These are phyloP conservation scores for Mallotus repandus DNA, from an alignment of 441 rosid species.

Conservation along the genomic window DNA sequence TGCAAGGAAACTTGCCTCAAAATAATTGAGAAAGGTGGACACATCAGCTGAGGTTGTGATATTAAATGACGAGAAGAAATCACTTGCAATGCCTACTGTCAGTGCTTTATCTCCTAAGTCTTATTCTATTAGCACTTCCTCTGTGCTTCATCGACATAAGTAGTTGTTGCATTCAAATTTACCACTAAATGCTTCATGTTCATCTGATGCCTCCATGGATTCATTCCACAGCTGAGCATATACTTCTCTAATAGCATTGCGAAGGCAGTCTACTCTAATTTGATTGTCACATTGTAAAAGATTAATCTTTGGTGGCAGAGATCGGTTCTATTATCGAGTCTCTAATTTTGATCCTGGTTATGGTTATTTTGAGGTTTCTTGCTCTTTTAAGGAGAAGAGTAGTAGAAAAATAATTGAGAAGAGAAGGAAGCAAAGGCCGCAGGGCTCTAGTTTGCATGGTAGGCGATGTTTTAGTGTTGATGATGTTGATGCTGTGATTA, in stretches of 20 bases:
- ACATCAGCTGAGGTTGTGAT: slow-evolving; percentile 36
- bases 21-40: slow-evolving; percentile 55
- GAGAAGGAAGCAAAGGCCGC: slow-evolving; percentile 40
- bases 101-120: slow-evolving; percentile 48
- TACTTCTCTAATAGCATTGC: too few relatives aligned
- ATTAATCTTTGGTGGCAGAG: slow-evolving; percentile 42
- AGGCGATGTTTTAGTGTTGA: slow-evolving; percentile 36
- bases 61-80: slow-evolving; percentile 41
- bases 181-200: slow-evolving; percentile 80
- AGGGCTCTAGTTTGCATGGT: slow-evolving; percentile 29
- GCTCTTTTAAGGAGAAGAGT: slow-evolving; percentile 32
- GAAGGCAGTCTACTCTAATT: slow-evolving; percentile 74
- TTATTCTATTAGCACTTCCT: slow-evolving; percentile 45
- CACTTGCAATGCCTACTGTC: slow-evolving; percentile 32
- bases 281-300: slow-evolving; percentile 58
- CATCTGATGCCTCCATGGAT: slow-evolving; percentile 89
- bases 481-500: slow-evolving; percentile 70
- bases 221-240: slow-evolving; percentile 83
- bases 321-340: slow-evolving; percentile 28
- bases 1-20: slow-evolving; percentile 48
- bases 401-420: slow-evolving; percentile 31
- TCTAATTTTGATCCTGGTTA: slow-evolving; percentile 39
- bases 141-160: slow-evolving; percentile 69
- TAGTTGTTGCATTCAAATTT: slow-evolving; percentile 58
- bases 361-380: slow-evolving; percentile 44